Evolutionary conservation across 1,284 basidiomycete genomes (phyloP), one percentile per base, ranked within the genome.

Genomic region (Sanguinoderma infundibulare): DNA sequence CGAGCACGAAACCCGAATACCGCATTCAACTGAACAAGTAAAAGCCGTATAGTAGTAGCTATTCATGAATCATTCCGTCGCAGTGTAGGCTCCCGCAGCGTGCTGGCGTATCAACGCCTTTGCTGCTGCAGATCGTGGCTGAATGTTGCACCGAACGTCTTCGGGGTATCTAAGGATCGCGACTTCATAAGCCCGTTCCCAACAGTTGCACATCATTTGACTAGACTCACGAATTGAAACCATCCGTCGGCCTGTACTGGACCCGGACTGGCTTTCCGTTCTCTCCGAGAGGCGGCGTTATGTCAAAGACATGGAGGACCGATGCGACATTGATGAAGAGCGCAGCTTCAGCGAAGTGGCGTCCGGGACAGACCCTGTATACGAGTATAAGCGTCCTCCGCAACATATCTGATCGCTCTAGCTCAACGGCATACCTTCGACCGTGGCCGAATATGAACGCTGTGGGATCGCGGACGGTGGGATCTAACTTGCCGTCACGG

Each of bases 361-460:
- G 30, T 7, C 53, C 59, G 20, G 53, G 52, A 35, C 53, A 60
- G 32, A 44, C 47, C 54, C 54, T 55, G 32, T 14, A 2, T 20
- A 8, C 12, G 9, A 34, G n/a, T n/a, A n/a, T n/a, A 28, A n/a
- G 7, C 15, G 5, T 28, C 20, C 7, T 44, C 14, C 9, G n/a
- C 15, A 49, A 26, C 12, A 12, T 17, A 12, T 10, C 17, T 24
- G 7, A 12, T 4, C 9, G 20, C 24, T 12, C 24, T 7, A 40
- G 22, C 7, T 20, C 5, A 38, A 40, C 6, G n/a, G 38, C 65
- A 6, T 17, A 66, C 66, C 69, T 53, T 30, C 69, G 54, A 10
- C 70, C 70, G 35, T 67, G 69, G 6, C 69, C 70, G 35, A 69
- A 71, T 17, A 26, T 50, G 24, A 58, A 63, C 24, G 42, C 55